Evolutionary conservation across 2,329 filamentous ascomycete genomes (phyloP).

Genomic region (Thermoascus crustaceus): DNA sequence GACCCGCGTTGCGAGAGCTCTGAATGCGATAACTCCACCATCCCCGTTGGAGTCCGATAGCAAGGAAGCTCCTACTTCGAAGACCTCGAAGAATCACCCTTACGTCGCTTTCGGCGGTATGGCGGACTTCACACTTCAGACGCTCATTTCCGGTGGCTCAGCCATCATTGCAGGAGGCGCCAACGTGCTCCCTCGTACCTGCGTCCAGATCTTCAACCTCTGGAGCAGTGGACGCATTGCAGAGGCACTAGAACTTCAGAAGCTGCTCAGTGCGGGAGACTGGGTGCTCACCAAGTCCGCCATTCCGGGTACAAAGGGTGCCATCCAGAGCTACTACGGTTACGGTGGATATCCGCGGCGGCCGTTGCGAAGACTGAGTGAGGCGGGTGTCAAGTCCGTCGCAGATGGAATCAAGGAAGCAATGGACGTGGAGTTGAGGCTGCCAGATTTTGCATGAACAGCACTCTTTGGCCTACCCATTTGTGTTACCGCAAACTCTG

Average conservation of each 20-base stretch:
- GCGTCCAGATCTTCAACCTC: constrained; percentile 71
- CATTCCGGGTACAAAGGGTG: constrained; percentile 78
- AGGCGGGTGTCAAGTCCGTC: constrained; percentile 21
- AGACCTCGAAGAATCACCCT: constrained; percentile 25
- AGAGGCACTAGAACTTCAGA: constrained; percentile 69
- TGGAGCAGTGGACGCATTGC: constrained; percentile 66
- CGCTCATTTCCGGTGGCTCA: constrained; percentile 67
- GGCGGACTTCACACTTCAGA: constrained; percentile 80
- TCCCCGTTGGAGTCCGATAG: constrained; percentile 24
- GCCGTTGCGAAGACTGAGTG: constrained; percentile 40
- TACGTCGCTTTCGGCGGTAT: constrained; percentile 88
- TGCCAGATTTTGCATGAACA: constrained; percentile 27
- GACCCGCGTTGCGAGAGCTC: constrained; percentile 67
- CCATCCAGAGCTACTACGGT: constrained; percentile 73
- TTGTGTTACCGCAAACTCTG: too few relatives aligned
- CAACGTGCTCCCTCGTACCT: constrained; percentile 79
- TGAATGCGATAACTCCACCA: constrained; percentile 59
- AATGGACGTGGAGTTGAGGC: constrained; percentile 25
- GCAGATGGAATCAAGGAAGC: constrained; percentile 28
- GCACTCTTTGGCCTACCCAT: neutral
- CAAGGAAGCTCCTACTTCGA: constrained; percentile 17
- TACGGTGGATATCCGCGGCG: constrained; percentile 72
- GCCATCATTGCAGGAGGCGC: constrained; percentile 83
- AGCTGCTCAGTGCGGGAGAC: constrained; percentile 66
- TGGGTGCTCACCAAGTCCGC: constrained; percentile 79